A percentile compares a stretch with the other conserved stretches of the same genome.
Evolutionary conservation across 805 yeast genomes (phyloP).

Genomic region (Jamesozyma spencerorum): DNA sequence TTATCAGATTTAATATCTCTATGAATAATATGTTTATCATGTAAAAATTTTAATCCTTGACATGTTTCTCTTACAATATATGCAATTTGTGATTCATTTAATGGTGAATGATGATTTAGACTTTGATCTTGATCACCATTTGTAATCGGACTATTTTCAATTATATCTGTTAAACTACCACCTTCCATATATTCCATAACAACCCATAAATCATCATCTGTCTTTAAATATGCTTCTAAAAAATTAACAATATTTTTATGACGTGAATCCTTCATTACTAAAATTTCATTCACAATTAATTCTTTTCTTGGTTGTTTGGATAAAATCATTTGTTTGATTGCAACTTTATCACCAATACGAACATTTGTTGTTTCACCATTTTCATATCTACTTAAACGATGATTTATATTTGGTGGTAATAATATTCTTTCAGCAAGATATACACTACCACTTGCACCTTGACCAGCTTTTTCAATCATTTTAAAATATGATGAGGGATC

Average conservation of each 20-base stretch:
- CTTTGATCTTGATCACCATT: too few relatives aligned
- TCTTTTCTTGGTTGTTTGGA: conserved; percentile 90
- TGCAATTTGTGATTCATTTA: conserved; percentile 84
- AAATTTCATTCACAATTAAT: conserved; percentile 86
- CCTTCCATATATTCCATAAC: conserved; percentile 99
- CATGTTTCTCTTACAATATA: conserved; percentile 85
- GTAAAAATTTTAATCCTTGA: conserved; percentile 85
- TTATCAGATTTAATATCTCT: conserved; percentile 96
- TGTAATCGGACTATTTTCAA: conserved; percentile 67
- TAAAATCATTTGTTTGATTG: conserved; percentile 92
- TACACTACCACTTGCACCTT: conserved; percentile 97
- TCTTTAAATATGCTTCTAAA: conserved; percentile 79
- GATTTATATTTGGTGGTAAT: conserved; percentile 23
- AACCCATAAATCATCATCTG: conserved; percentile 86
- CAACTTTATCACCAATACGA: conserved; percentile 59
- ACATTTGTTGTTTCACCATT: conserved; percentile 11
- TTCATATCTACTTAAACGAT: conserved; percentile 9
- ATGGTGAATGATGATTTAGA: conserved; percentile 27
- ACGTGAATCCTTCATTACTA: conserved; percentile 92
- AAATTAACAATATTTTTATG: conserved; percentile 94
- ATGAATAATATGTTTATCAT: conserved; percentile 86
- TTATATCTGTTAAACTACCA: conserved; percentile 91
- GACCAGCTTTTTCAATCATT: conserved; percentile 82
- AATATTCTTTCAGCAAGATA: conserved; percentile 66
- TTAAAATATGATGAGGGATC: conserved; percentile 82